A percentile compares a stretch with the other conserved stretches of the same genome.
Conservation (phyloP, 208 protist genomes). For the Crithidia expoeki region DNA sequence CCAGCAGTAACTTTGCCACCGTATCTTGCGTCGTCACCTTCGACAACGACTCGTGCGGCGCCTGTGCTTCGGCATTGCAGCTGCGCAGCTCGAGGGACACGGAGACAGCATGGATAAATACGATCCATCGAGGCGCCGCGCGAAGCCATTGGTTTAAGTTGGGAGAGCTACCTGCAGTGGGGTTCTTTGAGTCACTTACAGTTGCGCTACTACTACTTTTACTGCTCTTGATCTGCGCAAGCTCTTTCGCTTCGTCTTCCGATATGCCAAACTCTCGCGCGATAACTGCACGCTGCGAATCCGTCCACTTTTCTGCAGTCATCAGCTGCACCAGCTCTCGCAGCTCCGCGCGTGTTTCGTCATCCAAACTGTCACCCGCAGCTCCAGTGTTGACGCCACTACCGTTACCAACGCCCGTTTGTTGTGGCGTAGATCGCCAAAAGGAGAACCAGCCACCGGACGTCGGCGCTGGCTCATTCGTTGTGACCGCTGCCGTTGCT, state of each 20-base stretch:
- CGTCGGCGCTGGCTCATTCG: neutral
- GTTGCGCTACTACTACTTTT: neutral
- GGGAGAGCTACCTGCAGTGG: neutral
- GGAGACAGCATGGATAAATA: slow-evolving; percentile 17
- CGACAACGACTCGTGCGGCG: neutral
- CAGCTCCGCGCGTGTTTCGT: slow-evolving; percentile 48
- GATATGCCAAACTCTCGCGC: slow-evolving; percentile 71
- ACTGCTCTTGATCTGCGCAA: slow-evolving; percentile 9
- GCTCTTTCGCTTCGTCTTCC: slow-evolving; percentile 45
- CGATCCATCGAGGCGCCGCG: slow-evolving; percentile 12
- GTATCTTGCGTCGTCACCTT: slow-evolving; percentile 3
- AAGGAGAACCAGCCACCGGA: slow-evolving; percentile 28
- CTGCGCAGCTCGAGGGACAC: slow-evolving; percentile 30
- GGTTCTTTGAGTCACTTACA: neutral
- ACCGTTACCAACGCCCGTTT: slow-evolving; percentile 1
- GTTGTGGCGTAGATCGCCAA: slow-evolving; percentile 18
- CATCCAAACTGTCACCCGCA: slow-evolving; percentile 23
- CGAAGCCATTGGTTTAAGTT: neutral
- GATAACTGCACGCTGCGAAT: slow-evolving; percentile 63
- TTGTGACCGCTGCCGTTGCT: neutral
- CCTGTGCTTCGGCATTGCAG: slow-evolving; percentile 2
- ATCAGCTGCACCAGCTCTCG: slow-evolving; percentile 65
- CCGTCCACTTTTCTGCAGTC: slow-evolving; percentile 54
- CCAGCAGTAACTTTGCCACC: slow-evolving; percentile 22
- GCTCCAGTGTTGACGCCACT: neutral